Evolutionary conservation across 1,284 basidiomycete genomes (phyloP).

Genomic region (Malassezia cuniculi): DNA sequence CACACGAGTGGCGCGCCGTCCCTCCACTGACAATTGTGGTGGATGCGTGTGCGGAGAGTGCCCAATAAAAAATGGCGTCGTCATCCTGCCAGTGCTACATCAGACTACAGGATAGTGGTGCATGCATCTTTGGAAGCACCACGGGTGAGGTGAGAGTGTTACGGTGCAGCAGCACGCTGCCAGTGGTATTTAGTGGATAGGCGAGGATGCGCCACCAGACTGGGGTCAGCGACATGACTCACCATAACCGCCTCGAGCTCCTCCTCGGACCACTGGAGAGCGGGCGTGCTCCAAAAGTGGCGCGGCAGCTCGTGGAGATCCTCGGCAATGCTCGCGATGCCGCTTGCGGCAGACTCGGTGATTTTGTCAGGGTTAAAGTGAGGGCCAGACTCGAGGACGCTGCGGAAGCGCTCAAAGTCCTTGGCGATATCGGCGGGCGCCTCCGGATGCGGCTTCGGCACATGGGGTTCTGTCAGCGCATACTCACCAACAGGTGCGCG

Average conservation of each 20-base stretch:
- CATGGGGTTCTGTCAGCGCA: constrained; percentile 19
- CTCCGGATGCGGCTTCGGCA: constrained; percentile 37
- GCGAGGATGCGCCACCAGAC: constrained; percentile 16
- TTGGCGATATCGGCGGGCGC: constrained; percentile 28
- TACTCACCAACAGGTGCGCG: constrained; percentile 24
- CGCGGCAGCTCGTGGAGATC: constrained; percentile 23
- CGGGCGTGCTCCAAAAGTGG: constrained; percentile 37
- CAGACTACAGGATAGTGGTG: too few relatives aligned
- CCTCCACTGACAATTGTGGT: too few relatives aligned
- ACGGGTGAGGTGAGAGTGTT: too few relatives aligned
- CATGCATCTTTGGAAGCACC: too few relatives aligned
- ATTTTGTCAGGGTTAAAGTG: constrained; percentile 40
- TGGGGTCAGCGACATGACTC: constrained; percentile 14
- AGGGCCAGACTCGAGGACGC: constrained; percentile 31
- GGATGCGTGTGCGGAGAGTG: too few relatives aligned
- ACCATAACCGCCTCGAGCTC: constrained; percentile 43
- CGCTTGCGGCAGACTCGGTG: not conserved
- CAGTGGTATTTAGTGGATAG: too few relatives aligned
- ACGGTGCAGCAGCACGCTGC: too few relatives aligned
- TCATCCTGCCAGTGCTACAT: too few relatives aligned
- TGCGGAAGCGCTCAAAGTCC: constrained; percentile 32
- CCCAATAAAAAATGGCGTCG: too few relatives aligned
- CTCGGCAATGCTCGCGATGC: not conserved
- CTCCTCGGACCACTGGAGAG: constrained; percentile 20
- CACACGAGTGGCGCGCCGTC: too few relatives aligned